Evolutionary conservation across 768 basidiomycete genomes (phyloP), one percentile per base, ranked within the genome.

Genomic region (Leccinum uliginosum): DNA sequence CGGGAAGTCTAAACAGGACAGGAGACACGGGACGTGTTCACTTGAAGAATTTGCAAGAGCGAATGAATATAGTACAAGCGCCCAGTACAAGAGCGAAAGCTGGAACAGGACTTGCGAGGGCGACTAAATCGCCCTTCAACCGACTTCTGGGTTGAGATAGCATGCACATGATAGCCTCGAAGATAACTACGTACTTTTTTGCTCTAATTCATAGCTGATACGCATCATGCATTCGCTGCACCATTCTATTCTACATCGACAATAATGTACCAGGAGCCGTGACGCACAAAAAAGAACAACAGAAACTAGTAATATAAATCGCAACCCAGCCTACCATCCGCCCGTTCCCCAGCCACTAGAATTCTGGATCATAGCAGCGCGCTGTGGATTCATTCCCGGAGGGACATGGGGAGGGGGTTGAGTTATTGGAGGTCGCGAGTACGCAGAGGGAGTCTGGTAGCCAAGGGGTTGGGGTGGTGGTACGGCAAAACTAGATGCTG

Each of bases 321-420:
- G 55, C 53, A 44, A 26, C 15, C 17, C 47, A 23, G 11, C 65
- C 68, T 72, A 78, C 53, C 73, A 70, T 8, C 72, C 68, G 9
- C 71, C 60, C 38, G 64, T 50, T 30, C 66, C 66, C 76, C 76
- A 78, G 35, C 75, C 71, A 8, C 68, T 70, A 2, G 68, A 64
- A 50, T 79, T 74, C 64, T 87, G 84, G 51, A 89, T 78, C 78
- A 85, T 78, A 15, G 85, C 81, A 27, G 86, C 81, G 43, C 86
- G 83, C 52, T 79, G 79, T 45, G 85, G 83, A 64, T 89, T 84
- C 75, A 89, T 82, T 14, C 83, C 83, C 6, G 82, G 75, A 21
- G 87, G 82, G 53, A 73, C 68, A 56, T 73, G 66, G 29, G 79
- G 71, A 23, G 77, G 79, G 68, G 53, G 77, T 71, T 61, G 77